Base-by-base conservation (phyloP, 2,329 filamentous ascomycete species). In the Thielaviopsis populi region DNA sequence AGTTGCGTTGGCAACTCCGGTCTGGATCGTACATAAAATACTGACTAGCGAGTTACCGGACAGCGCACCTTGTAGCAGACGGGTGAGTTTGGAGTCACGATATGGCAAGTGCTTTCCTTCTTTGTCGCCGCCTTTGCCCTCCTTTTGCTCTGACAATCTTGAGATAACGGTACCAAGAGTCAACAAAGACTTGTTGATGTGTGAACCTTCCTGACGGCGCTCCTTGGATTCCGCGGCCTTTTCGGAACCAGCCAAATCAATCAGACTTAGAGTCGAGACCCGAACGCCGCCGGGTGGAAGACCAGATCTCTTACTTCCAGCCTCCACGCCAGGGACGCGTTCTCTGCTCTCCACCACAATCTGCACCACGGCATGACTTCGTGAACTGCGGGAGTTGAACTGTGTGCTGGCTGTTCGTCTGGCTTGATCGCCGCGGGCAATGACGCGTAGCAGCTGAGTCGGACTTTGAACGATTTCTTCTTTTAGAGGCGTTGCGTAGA, bases 381-480 rank as follows among this genome's bases (percentile, higher is more conserved):
- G 89, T 59, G 94, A 99, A 77, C 92, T 97, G 69, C 92, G 85
- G 22, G 91, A 83, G 72, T 99, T 99, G 80, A 95, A 99, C 71
- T 99, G 94, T 0, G 94, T 99, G 73, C 91, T 96, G 65, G 90
- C 90, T 1, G 91, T 95, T 70, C 91, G 82, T 70, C 94, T 83
- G 27, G 91, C 90, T 72, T 95, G 85, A 72, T 99, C 94, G 70
- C 94, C 94, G 64, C 92, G 83, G 43, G 94, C 91, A 73, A 99
- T 99, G 30, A 99, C 94, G 69, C 94, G 84, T 53, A 99, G 78
- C 33, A 99, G 80, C 73, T 99, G 94, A 0, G 94, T 97, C 1
- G 94, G 94, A 69, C 91, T 96, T 74, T 99, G 94, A 37, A 99
- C 94, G 69, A 99, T 99, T 73, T 99, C 94, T 74, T 99, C 94